Evolutionary conservation across 2,329 filamentous ascomycete genomes (phyloP), one percentile per base, ranked within the genome.

Genomic region (Myriosclerotinia scirpicola): DNA sequence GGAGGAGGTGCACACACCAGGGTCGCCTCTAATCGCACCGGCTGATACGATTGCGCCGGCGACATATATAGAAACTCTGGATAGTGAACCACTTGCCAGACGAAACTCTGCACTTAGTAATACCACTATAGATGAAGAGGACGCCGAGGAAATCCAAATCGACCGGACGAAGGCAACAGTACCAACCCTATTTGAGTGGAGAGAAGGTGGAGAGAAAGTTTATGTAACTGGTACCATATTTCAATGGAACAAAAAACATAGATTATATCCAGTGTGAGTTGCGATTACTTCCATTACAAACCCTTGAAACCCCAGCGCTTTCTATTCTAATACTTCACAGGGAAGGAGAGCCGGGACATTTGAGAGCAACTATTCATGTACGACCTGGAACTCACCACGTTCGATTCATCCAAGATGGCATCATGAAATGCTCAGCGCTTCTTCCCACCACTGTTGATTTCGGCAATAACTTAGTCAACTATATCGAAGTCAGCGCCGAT

Each of bases 191-290:
- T 87, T 99, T 67, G 91, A 96, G 79, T 99, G 95, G 95, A 85
- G 68, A 54, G 68, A 73, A 11, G 87, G 87, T 63, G 93, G 91
- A 67, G 91, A 96, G 67, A 96, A 93, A 79, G 87, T 98, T 70
- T 99, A 97, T 77, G 93, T 99, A 55, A 99, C 95, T 0, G 94
- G 94, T 71, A 98, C 95, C 26, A 97, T 98, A 76, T 96, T 96
- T 73, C 91, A 94, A 77, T 99, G 95, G 95, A 93, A 96, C 79
- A 90, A 90, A 77, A 98, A 98, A 80, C 96, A 93, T 77, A 87
- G 90, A 73, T 82, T 99, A 75, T 87, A 93, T 78, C 88, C 86
- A 78, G 89, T 92, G 93, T 96, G 85, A 86, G 74, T 73, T 59
- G 22, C 38, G 30, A 30, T 54, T 58, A 30, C n/a, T 64, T 22